These are phyloP conservation scores for Polytolypa hystricis DNA, from an alignment of 2,329 filamentous ascomycete species.

Conservation along the genomic window DNA sequence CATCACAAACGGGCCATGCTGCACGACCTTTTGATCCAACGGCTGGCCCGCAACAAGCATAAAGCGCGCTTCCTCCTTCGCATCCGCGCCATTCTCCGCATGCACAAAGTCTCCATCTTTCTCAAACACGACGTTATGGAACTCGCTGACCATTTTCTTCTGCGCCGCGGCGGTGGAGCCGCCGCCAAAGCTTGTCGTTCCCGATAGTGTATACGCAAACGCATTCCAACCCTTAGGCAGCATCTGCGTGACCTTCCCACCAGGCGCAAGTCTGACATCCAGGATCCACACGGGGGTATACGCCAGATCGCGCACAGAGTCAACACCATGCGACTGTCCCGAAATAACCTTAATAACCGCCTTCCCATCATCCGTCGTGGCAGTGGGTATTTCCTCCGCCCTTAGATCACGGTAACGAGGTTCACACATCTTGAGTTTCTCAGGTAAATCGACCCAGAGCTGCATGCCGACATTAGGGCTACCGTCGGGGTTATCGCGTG, in stretches of 20 bases:
- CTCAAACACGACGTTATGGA: slow-evolving; percentile 83
- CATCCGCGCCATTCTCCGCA: slow-evolving; percentile 55
- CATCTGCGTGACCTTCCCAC: slow-evolving; percentile 63
- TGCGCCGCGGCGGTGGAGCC: slow-evolving; percentile 37
- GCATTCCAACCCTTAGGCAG: slow-evolving; percentile 77
- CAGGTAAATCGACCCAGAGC: slow-evolving; percentile 80
- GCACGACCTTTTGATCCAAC: slow-evolving; percentile 66
- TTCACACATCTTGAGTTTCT: slow-evolving; percentile 73
- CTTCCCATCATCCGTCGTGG: slow-evolving; percentile 58
- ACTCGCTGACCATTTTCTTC: slow-evolving; percentile 50
- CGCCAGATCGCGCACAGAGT: slow-evolving; percentile 78
- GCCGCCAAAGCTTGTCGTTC: slow-evolving; percentile 55
- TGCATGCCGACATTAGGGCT: slow-evolving; percentile 76
- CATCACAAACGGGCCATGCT: slow-evolving; percentile 79
- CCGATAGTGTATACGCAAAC: slow-evolving; percentile 77
- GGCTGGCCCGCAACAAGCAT: slow-evolving; percentile 69
- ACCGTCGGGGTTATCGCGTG: slow-evolving; percentile 63
- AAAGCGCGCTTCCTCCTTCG: slow-evolving; percentile 42
- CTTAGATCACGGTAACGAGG: slow-evolving; percentile 82
- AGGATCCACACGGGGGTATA: slow-evolving; percentile 97
- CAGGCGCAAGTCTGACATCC: slow-evolving; percentile 69
- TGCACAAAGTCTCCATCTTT: slow-evolving; percentile 65
- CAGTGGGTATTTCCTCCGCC: slow-evolving; percentile 65
- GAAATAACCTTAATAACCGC: slow-evolving; percentile 85
- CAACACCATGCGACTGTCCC: slow-evolving; percentile 70